These are phyloP conservation scores for Diplotaxis tenuifolia DNA, from an alignment of 345 rosid species.

Conservation along the genomic window DNA sequence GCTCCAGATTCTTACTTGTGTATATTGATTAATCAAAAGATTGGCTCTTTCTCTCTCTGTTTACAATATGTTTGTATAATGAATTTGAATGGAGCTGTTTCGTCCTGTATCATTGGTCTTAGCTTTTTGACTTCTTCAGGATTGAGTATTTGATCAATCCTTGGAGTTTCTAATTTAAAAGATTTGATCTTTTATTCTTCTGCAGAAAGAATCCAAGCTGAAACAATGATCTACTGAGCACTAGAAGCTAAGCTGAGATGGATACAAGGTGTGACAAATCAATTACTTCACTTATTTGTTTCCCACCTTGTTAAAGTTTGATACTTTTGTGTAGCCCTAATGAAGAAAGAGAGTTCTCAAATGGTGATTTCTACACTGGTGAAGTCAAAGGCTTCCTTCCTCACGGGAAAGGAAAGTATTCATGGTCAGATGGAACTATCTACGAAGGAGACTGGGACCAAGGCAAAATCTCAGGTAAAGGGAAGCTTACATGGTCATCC, in stretches of 20 bases:
- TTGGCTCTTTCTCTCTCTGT: background rate
- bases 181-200: background rate
- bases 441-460: slow-evolving; percentile 88
- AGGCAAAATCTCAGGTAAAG: slow-evolving; percentile 84
- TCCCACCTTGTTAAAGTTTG: slow-evolving; percentile 1
- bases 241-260: slow-evolving; percentile 12
- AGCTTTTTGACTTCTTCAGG: no score
- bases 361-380: slow-evolving; percentile 73
- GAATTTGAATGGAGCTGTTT: no score
- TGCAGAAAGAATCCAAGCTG: no score
- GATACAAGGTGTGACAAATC: slow-evolving; percentile 27
- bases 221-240: slow-evolving; percentile 9
- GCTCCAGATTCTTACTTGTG: slow-evolving; percentile 2
- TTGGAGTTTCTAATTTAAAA: no score
- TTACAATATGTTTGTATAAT: no score
- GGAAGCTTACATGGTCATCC: slow-evolving; percentile 62
- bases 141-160: no score
- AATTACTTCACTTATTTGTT: no score
- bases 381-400: slow-evolving; percentile 60
- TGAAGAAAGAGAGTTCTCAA: slow-evolving; percentile 45
- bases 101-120: no score
- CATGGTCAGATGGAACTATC: slow-evolving; percentile 64
- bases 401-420: slow-evolving; percentile 74
- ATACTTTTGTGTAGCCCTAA: slow-evolving; percentile 33
- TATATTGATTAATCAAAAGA: background rate